Evolutionary conservation across 2,329 filamentous ascomycete species (phyloP).

Genomic region (Aspergillus spinulosporus): DNA sequence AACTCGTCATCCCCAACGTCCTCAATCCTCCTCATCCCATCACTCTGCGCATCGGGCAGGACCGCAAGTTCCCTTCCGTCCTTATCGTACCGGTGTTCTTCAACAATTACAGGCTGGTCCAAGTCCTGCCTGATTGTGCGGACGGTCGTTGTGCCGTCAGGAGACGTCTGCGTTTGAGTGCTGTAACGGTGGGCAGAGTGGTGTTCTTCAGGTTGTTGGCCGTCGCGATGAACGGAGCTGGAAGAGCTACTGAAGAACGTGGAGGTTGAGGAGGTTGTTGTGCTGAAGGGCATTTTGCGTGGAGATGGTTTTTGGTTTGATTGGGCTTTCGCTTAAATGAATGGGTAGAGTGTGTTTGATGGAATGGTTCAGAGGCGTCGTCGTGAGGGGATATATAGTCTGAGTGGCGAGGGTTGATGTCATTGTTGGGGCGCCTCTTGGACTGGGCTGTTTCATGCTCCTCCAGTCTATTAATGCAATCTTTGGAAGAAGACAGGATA

Average conservation of each 20-base stretch:
- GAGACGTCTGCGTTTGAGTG: constrained; percentile 34
- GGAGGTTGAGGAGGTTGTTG: background rate
- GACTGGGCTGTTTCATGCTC: background rate
- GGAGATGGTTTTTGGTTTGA: background rate
- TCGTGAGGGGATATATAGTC: constrained; percentile 5
- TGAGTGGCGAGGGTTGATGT: constrained; percentile 7
- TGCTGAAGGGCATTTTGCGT: background rate
- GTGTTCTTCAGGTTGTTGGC: constrained; percentile 25
- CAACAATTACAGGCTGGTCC: constrained; percentile 34
- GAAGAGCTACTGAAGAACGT: background rate
- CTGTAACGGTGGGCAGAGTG: constrained; percentile 35
- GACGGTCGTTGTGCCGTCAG: constrained; percentile 35
- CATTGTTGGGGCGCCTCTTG: background rate
- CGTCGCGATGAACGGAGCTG: background rate
- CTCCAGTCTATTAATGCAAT: background rate
- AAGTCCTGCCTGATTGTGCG: constrained; percentile 38
- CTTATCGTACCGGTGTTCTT: constrained; percentile 37
- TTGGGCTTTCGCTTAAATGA: no score
- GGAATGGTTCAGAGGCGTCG: background rate
- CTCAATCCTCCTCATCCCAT: constrained; percentile 31
- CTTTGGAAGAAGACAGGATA: background rate
- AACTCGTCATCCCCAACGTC: constrained; percentile 27
- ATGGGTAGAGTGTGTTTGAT: no score
- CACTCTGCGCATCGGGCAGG: constrained; percentile 18
- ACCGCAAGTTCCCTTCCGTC: constrained; percentile 32